Conservation (phyloP, 2,329 filamentous ascomycete species). For the Exophiala dermatitidis region DNA sequence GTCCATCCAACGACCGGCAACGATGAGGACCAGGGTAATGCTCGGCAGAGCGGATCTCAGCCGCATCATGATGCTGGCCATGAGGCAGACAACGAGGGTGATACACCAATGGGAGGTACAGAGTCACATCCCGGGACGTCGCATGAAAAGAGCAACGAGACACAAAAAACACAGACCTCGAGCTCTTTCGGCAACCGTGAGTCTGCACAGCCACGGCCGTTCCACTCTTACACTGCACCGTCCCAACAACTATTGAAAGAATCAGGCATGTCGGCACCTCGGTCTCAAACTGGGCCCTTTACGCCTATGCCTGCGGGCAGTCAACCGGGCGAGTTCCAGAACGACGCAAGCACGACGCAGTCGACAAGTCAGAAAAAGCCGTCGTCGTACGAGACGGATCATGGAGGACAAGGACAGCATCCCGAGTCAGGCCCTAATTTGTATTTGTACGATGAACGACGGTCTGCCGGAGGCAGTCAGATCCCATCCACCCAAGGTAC, state of each 20-base stretch:
- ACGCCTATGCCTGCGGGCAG: constrained; percentile 54
- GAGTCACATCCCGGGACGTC: constrained; percentile 44
- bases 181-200: constrained; percentile 42
- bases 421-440: constrained; percentile 58
- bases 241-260: constrained; percentile 41
- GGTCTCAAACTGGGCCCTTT: constrained; percentile 46
- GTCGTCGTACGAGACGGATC: constrained; percentile 50
- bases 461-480: constrained; percentile 49
- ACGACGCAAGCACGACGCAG: constrained; percentile 84
- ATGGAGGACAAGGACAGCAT: constrained; percentile 56
- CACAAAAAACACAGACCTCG: constrained; percentile 41
- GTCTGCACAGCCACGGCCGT: constrained; percentile 43
- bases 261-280: constrained; percentile 39
- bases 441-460: constrained; percentile 41
- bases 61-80: constrained; percentile 21
- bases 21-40: constrained; percentile 29
- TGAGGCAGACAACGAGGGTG: constrained; percentile 44
- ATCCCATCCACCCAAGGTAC: constrained; percentile 58
- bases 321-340: constrained; percentile 58
- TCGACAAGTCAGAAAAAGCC: constrained; percentile 77
- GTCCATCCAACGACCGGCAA: constrained; percentile 36
- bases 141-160: constrained; percentile 36
- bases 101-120: constrained; percentile 56
- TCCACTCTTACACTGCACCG: constrained; percentile 41
- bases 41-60: constrained; percentile 37